A percentile compares a stretch with the other conserved stretches of the same genome.
These are phyloP conservation scores for Bifiguratus adelaidae DNA, from an alignment of 192 early-diverging fungal genomes.

Conservation along the genomic window DNA sequence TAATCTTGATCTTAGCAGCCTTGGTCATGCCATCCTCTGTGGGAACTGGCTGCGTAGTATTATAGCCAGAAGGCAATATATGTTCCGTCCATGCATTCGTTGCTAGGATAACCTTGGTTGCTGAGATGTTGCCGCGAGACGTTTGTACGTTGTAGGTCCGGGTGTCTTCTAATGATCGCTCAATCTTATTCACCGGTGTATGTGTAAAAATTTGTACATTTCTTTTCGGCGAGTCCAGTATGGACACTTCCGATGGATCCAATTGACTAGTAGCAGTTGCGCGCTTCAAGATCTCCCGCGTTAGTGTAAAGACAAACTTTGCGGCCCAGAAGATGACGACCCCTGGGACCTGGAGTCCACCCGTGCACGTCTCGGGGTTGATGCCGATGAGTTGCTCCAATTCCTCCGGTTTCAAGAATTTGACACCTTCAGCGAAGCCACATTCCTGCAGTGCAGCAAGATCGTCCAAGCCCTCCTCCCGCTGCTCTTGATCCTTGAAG, in stretches of 20 bases:
- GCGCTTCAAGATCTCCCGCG: neutral
- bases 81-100: constrained; percentile 13
- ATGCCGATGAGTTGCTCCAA: constrained; percentile 8
- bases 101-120: constrained; percentile 6
- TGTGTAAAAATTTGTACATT: neutral
- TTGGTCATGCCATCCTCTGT: no score
- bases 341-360: constrained; percentile 9
- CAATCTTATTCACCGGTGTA: neutral
- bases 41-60: no score
- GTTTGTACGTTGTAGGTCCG: constrained; percentile 1
- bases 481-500: constrained; percentile 3
- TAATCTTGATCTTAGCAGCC: neutral
- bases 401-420: neutral
- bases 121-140: constrained; percentile 4
- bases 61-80: constrained; percentile 3
- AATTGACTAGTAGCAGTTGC: no score
- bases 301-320: constrained; percentile 9
- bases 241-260: no score
- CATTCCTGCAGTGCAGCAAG: neutral
- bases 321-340: constrained; percentile 12
- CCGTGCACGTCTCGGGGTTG: constrained; percentile 2
- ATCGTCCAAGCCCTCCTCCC: neutral
- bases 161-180: neutral
- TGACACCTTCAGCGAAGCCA: constrained; percentile 1
- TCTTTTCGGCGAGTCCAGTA: no score